Conservation (phyloP, 2,329 filamentous ascomycete species). For the Colletotrichum karsti region DNA sequence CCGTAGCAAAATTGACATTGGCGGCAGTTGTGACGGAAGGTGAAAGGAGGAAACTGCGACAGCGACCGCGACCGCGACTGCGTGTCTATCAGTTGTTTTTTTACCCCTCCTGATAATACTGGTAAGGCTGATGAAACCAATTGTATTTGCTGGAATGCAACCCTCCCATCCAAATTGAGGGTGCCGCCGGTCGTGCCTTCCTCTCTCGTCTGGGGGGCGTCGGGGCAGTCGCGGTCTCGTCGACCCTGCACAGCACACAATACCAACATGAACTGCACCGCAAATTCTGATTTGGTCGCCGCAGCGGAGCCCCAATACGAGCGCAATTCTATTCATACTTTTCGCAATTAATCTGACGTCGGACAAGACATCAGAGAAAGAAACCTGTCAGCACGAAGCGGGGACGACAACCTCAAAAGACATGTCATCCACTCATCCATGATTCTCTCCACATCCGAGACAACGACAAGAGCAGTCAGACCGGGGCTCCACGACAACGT, state of each 20-base stretch:
- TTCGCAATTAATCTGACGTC: slow-evolving; percentile 14
- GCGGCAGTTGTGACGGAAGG: neutral
- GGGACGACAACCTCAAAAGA: neutral
- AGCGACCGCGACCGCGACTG: neutral
- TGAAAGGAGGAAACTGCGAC: neutral
- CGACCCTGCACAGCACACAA: neutral
- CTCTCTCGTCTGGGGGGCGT: too few relatives aligned
- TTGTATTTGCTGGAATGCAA: slow-evolving; percentile 1
- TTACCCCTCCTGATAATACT: neutral
- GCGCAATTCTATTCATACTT: neutral
- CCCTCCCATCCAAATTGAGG: neutral
- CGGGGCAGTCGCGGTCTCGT: too few relatives aligned
- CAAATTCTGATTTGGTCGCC: neutral
- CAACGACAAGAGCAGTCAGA: neutral
- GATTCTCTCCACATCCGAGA: neutral
- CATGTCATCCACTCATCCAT: neutral
- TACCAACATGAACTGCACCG: neutral
- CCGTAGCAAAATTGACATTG: neutral
- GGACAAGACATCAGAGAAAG: neutral
- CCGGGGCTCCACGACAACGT: neutral
- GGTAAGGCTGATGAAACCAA: slow-evolving; percentile 21
- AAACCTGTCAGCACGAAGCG: neutral
- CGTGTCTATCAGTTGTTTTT: neutral
- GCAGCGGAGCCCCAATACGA: neutral
- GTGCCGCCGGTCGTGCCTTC: neutral